Conservation (phyloP, 2,329 filamentous ascomycete species). For the Beauveria australis region DNA sequence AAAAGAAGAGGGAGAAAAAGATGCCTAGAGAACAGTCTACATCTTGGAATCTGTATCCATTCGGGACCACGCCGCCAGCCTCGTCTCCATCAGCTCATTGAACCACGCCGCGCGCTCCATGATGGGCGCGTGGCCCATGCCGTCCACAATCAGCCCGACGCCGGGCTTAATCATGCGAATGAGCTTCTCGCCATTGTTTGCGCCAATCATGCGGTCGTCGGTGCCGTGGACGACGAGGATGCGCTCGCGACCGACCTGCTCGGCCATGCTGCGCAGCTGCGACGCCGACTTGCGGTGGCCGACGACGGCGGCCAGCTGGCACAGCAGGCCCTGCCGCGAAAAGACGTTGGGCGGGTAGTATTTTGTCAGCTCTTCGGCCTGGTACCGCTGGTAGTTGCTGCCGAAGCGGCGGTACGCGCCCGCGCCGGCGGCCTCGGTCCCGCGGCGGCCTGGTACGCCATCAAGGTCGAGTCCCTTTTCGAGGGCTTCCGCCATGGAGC, state of each 20-base stretch:
- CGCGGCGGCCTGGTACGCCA: not conserved
- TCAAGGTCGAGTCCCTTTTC: conserved; percentile 4
- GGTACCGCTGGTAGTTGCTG: conserved; percentile 74
- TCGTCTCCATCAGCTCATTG: conserved; percentile 52
- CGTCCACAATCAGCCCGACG: conserved; percentile 55
- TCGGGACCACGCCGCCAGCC: conserved; percentile 43
- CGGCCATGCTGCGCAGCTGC: conserved; percentile 57
- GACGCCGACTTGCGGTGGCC: conserved; percentile 67
- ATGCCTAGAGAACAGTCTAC: not conserved
- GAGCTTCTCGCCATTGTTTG: conserved; percentile 61
- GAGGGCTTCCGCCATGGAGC: not conserved
- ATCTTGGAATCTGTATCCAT: conserved; percentile 19
- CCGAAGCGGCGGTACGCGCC: conserved; percentile 48
- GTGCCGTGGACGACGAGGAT: conserved; percentile 74
- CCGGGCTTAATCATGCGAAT: conserved; percentile 56
- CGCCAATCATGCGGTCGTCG: conserved; percentile 68
- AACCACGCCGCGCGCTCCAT: conserved; percentile 66
- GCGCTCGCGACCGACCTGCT: conserved; percentile 60
- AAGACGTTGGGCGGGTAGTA: conserved; percentile 53
- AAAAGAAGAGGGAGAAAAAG: not conserved
- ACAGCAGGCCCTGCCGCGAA: conserved; percentile 58
- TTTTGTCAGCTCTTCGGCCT: conserved; percentile 71
- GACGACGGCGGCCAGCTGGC: conserved; percentile 70
- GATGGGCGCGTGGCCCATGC: conserved; percentile 66
- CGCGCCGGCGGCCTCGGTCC: conserved; percentile 14